These are phyloP conservation scores for Flaveria brownii DNA, from an alignment of 129 eudicot genomes.

Conservation along the genomic window DNA sequence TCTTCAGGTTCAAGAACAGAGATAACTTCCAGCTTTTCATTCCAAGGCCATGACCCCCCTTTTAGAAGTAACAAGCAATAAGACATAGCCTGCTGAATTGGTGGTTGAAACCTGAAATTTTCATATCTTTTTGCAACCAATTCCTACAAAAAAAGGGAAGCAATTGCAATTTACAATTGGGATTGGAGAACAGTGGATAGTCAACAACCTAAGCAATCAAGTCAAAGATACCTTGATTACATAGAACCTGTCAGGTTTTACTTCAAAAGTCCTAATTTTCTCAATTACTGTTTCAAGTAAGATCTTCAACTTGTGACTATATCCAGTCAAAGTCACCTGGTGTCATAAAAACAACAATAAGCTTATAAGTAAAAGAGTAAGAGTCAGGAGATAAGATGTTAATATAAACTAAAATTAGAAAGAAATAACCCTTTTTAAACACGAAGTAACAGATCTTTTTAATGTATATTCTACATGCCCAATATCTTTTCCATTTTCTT, in stretches of 20 bases:
- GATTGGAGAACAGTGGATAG: constrained; percentile 12
- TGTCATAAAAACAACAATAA: constrained; percentile 20
- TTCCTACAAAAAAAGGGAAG: constrained; percentile 49
- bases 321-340: constrained; percentile 85
- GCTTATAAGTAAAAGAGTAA: constrained; percentile 8
- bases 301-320: constrained; percentile 79
- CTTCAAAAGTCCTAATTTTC: constrained; percentile 80
- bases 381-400: constrained; percentile 5
- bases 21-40: constrained; percentile 76
- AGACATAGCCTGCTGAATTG: constrained; percentile 91
- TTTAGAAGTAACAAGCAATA: constrained; percentile 72
- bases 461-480: not conserved
- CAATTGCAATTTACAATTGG: constrained; percentile 1
- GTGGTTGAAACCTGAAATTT: constrained; percentile 87
- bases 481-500: not conserved
- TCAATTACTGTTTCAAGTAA: constrained; percentile 73
- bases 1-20: constrained; percentile 64
- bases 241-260: constrained; percentile 82
- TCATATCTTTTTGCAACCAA: constrained; percentile 64
- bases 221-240: constrained; percentile 78
- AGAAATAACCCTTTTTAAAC: not conserved
- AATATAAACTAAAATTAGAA: not conserved
- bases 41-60: constrained; percentile 81
- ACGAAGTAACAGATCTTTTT: not conserved
- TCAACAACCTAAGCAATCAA: constrained; percentile 14